Evolutionary conservation across 1,284 basidiomycete genomes (phyloP), one percentile per base, ranked within the genome.

Genomic region (Agaricales sp.): DNA sequence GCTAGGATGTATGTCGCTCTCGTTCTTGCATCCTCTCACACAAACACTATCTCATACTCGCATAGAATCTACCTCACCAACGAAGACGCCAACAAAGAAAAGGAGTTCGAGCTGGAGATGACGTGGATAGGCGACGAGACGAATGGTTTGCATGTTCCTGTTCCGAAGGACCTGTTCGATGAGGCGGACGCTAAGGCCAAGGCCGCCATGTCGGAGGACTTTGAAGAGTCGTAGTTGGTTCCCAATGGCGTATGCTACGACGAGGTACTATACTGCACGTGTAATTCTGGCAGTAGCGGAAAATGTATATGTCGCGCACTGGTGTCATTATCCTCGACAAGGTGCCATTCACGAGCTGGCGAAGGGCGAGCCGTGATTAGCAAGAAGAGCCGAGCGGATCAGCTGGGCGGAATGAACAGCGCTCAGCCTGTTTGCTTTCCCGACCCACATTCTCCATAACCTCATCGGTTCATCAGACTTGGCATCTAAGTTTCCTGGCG

Each of bases 21-120:
- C 49, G 22, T 39, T 53, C 35, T 52, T 43, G 20, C 44, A 41
- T 25, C 19, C 38, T 35, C 35, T 54, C 13, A 54, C 26, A 19
- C 20, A 2, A 35, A 19, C 39, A 51, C 39, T 2, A 30, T 30
- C 26, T 6, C 26, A 6, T 30, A 30, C 26, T 6, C 6, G 6
- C n/a, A n/a, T 61, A 98, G 94, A 63, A 95, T 99, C 63, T 93
- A 98, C 69, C 80, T 94, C 50, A 93, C 96, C 13, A 96, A 99
- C 63, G 95, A 99, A 56, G 96, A 99, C 59, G 75, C 89, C 51
- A 41, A 41, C 39, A 97, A 98, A 66, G 95, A 99, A 69, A 96
- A 96, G 63, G 88, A 93, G 49, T 99, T 99, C 58, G 96, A 99
- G 65, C 78, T 99, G 20, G 96, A 99, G 67, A 80, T 99, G 75